phyloP scores from a whole-genome alignment of 441 rosid species.

The Adansonia madagascariensis region DNA sequence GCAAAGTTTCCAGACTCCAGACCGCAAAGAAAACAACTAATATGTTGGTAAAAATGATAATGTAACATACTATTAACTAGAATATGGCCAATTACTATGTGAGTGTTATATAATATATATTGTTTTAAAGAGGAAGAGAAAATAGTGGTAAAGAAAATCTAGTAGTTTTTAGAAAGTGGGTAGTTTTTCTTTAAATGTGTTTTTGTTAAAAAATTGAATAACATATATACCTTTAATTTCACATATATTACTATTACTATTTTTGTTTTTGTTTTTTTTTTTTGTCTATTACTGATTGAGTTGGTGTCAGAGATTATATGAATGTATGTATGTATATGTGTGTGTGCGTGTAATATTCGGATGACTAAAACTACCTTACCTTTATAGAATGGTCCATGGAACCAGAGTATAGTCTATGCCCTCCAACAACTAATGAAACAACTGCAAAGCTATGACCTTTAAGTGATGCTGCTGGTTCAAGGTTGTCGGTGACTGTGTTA shows the following conservation, averaged over 20 bases:
- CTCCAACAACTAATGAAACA: conserved; percentile 87
- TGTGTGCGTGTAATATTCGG: neutral
- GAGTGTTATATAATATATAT: too few relatives aligned
- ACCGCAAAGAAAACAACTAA: conserved; percentile 50
- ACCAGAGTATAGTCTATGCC: conserved; percentile 86
- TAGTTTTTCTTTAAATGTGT: too few relatives aligned
- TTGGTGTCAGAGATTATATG: too few relatives aligned
- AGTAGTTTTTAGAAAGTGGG: too few relatives aligned
- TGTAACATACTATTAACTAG: neutral
- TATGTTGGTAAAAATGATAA: conserved; percentile 8
- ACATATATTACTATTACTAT: too few relatives aligned
- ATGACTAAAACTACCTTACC: conserved; percentile 42
- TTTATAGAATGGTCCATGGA: conserved; percentile 87
- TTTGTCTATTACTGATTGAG: too few relatives aligned
- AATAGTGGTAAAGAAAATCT: too few relatives aligned
- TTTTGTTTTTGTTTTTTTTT: too few relatives aligned
- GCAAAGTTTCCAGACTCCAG: conserved; percentile 92
- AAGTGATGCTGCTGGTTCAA: conserved; percentile 86
- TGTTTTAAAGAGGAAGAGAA: too few relatives aligned
- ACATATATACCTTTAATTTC: too few relatives aligned
- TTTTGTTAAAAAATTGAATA: too few relatives aligned
- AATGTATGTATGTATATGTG: too few relatives aligned
- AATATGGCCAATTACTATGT: neutral
- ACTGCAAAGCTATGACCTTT: conserved; percentile 72
- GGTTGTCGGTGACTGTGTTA: conserved; percentile 61